Evolutionary conservation across 148 eudicot species (phyloP), one percentile per base, ranked within the genome.

Genomic region (Arctostaphylos glauca): DNA sequence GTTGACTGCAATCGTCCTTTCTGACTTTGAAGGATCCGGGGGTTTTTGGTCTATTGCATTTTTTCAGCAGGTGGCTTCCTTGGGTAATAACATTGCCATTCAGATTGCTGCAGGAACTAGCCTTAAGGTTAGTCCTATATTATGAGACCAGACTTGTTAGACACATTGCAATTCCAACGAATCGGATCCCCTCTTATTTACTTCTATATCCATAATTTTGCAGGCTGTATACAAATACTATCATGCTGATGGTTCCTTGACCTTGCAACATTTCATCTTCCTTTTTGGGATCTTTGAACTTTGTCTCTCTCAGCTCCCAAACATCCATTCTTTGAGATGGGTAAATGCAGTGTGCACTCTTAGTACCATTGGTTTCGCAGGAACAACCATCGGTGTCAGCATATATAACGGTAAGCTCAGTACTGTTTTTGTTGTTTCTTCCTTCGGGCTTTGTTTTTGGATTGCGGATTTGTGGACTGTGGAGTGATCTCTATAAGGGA

Each of bases 81-180:
- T 88, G 70, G 90, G 90, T 74, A 88, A 88, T 66, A 88, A 88
- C 81, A 86, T 88, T 50, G 90, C 89, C 87, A 66, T 86, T 83
- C 90, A 88, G 50, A 88, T 88, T 83, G 90, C 90, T 56, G 90
- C 90, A 54, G 90, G 90, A 84, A 88, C 87, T 48, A 87, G 90
- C 89, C 87, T 88, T 14, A 88, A 86, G 87, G 90, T 88, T 44
- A 73, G 67, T 73, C 18, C 18, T 38, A 79, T 59, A 47, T 53
- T 5, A 46, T 48, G 49, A 50, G 12, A 75, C 18, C 38, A 43
- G 25, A 43, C 14, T 77, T 54, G 15, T 19, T 16, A 25, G 41
- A 21, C 5, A 31, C 25, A 38, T 56, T 54, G 5, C 31, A 44
- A 12, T 25, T 9, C 70, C 70, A 49, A 52, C 3, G 38, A 41